A percentile compares a stretch with the other conserved stretches of the same genome.
phyloP scores from a whole-genome alignment of 139 green algal genomes.

The Coelastrella sp. region DNA sequence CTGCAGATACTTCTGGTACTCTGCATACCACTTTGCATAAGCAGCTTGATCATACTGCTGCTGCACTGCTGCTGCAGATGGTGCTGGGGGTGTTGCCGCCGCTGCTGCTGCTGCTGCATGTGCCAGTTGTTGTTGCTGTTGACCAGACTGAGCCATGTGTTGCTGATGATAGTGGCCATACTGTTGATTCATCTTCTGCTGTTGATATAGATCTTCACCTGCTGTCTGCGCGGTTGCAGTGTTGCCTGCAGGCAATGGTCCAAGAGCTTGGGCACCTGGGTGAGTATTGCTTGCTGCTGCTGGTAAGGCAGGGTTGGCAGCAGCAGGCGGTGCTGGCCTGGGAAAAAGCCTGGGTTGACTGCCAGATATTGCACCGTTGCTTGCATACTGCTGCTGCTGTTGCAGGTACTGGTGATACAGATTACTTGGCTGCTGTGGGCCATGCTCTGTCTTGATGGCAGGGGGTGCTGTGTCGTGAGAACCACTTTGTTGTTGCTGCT shows the following conservation, averaged over 20 bases:
- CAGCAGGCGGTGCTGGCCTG: not conserved
- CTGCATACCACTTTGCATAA: constrained; percentile 26
- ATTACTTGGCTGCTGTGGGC: not conserved
- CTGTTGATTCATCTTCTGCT: not conserved
- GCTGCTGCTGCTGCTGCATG: no score
- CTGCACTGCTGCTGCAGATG: constrained; percentile 22
- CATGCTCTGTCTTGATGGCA: not conserved
- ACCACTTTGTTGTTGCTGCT: not conserved
- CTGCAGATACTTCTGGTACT: constrained; percentile 30
- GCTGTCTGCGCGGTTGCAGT: not conserved
- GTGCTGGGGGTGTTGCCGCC: not conserved
- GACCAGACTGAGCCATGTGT: not conserved
- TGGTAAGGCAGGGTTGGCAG: not conserved
- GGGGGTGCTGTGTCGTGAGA: not conserved
- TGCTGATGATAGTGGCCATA: constrained; percentile 13
- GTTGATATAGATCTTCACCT: not conserved
- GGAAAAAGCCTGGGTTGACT: not conserved
- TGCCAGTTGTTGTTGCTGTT: not conserved
- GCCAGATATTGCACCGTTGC: not conserved
- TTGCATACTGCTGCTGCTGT: not conserved
- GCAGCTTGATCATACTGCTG: constrained; percentile 7
- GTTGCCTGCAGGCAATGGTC: no score
- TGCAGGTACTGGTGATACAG: constrained; percentile 1
- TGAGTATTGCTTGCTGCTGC: not conserved
- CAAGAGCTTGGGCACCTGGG: not conserved